These are phyloP conservation scores for Piper longum DNA, from an alignment of 164 flowering plant genomes.

Conservation along the genomic window DNA sequence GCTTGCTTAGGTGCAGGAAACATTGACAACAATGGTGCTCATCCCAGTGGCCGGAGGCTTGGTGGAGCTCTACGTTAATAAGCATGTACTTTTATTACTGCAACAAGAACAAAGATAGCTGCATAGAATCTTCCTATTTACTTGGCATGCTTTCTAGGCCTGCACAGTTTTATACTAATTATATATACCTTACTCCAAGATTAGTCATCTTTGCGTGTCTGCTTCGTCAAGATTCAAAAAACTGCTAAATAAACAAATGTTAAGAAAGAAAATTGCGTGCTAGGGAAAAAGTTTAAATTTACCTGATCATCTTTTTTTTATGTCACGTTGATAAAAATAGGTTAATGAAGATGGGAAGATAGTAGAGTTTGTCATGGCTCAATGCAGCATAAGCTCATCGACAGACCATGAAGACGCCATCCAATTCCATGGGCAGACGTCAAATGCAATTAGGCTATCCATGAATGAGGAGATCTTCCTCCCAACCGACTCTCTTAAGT, in stretches of 20 bases:
- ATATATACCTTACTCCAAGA: too few species aligned
- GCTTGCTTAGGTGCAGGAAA: slow-evolving; percentile 24
- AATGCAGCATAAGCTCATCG: slow-evolving; percentile 31
- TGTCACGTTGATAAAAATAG: slow-evolving; percentile 12
- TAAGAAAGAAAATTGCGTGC: too few species aligned
- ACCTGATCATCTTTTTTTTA: too few species aligned
- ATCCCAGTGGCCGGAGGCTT: slow-evolving; percentile 53
- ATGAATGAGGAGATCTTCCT: not conserved
- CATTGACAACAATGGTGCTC: slow-evolving; percentile 37
- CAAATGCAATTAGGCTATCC: not conserved
- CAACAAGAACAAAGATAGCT: not conserved
- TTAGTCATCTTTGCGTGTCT: too few species aligned
- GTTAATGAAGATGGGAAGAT: slow-evolving; percentile 46
- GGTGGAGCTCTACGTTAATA: slow-evolving; percentile 45
- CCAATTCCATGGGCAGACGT: slow-evolving; percentile 5
- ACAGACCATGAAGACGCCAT: slow-evolving; percentile 4
- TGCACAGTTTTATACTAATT: too few species aligned
- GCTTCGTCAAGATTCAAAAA: too few species aligned
- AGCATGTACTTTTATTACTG: slow-evolving; percentile 25
- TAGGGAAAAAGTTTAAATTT: too few species aligned
- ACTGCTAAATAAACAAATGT: too few species aligned
- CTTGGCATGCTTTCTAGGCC: too few species aligned
- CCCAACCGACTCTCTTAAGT: slow-evolving; percentile 4
- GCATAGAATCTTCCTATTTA: not conserved
- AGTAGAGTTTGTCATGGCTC: slow-evolving; percentile 34